Evolutionary conservation across 106 monocot species (phyloP).

Genomic region (Platanthera zijinensis): DNA sequence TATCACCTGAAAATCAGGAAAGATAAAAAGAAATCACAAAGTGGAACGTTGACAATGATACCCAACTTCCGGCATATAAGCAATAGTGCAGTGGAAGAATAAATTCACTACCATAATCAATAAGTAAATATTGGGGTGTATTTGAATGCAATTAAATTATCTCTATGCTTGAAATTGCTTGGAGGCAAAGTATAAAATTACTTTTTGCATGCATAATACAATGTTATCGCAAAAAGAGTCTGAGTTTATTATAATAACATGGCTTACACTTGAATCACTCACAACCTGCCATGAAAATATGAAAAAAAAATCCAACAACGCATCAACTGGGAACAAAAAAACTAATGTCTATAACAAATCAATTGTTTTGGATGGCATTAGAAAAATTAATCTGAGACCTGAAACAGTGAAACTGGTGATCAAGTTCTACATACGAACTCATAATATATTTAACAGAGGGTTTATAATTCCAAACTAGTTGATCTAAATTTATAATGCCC

Average conservation of each 20-base stretch:
- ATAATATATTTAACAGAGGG: background rate
- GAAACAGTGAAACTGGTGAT: background rate
- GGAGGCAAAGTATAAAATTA: background rate
- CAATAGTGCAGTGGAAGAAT: background rate
- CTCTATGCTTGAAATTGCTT: background rate
- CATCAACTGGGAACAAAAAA: background rate
- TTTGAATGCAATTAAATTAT: background rate
- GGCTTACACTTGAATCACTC: background rate
- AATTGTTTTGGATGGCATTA: background rate
- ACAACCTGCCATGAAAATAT: background rate
- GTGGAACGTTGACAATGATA: background rate
- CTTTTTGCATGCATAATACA: background rate
- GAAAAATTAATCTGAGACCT: background rate
- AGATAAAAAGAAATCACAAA: slow-evolving; percentile 6
- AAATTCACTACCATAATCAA: background rate
- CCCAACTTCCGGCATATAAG: background rate
- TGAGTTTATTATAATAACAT: background rate
- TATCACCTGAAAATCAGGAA: slow-evolving; percentile 59
- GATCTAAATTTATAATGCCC: background rate
- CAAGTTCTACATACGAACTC: background rate
- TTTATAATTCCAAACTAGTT: background rate
- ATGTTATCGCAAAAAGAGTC: background rate
- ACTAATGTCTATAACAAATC: background rate
- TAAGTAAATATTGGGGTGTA: background rate
- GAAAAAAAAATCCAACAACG: background rate